Base-by-base conservation (phyloP, 441 rosid species). In the Populus trichocarpa region DNA sequence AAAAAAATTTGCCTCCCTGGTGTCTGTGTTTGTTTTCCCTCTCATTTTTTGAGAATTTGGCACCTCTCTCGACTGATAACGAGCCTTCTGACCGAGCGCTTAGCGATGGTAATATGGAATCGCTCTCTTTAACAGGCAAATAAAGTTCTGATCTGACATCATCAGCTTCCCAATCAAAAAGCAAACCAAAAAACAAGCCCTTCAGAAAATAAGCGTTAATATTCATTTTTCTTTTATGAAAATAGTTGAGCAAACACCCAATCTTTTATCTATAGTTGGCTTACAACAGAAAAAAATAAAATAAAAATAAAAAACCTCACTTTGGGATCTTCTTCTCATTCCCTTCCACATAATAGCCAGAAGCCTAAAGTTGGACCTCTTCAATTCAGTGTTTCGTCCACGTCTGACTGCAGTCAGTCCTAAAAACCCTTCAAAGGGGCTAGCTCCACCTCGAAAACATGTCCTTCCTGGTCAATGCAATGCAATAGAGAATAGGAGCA, bases 381-480 rank as follows among this genome's bases (percentile, higher is more conserved):
- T 80, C 76, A 75, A 75, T 32, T 23, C 35, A 50, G 10, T 71
- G 30, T 14, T 8, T 80, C 73, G 36, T 68, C 10, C 30, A 57
- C 80, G 74, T 68, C 53, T 74, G 11, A 28, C 4, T 12, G 26
- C 23, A 22, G 23, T 23, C 72, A 14, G 72, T 80, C 74, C 36
- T 57, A 3, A 38, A 30, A 80, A 67, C 74, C 83, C 79, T 76
- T 80, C 83, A 76, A 80, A 76, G 70, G 72, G 73, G 72, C 16
- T 36, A 26, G 5, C 5, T 16, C 23, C 36, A 6, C n/a, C 71
- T 28, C 26, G n/a, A 20, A 33, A 28, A 30, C 36, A 59, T 16
- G 8, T 28, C 8, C 46, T 36, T 7, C 22, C 67, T 25, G 30
- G 6, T 28, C 22, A 36, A 74, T 42, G 67, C 73, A 72, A 76